These are phyloP conservation scores for Cutaneotrichosporon sp. DNA, from an alignment of 1,284 basidiomycete genomes.

Conservation along the genomic window DNA sequence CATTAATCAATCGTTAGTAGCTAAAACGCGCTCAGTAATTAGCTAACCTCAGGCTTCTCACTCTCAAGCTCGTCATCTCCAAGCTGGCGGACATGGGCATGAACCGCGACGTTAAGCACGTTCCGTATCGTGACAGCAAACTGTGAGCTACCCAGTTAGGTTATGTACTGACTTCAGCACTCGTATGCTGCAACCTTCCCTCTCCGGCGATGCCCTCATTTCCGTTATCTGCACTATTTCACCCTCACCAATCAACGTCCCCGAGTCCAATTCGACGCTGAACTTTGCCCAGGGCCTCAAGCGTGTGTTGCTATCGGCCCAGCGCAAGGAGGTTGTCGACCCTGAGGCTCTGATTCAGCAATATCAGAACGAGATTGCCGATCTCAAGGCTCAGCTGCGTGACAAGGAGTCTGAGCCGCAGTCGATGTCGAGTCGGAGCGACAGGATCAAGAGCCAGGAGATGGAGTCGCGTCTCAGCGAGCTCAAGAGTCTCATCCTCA, in stretches of 20 bases:
- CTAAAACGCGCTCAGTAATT: too few relatives aligned
- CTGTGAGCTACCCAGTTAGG: constrained; percentile 28
- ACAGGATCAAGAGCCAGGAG: constrained; percentile 58
- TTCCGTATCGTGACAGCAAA: constrained; percentile 95
- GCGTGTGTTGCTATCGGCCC: constrained; percentile 65
- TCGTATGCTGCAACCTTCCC: constrained; percentile 86
- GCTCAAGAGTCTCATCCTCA: constrained; percentile 78
- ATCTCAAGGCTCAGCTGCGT: constrained; percentile 53
- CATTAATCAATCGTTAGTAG: constrained; percentile 52
- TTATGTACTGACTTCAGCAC: constrained; percentile 54
- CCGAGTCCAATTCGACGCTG: constrained; percentile 76
- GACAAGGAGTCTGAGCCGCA: constrained; percentile 53
- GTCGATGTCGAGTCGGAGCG: constrained; percentile 54
- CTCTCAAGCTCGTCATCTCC: constrained; percentile 81
- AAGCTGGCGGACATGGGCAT: constrained; percentile 80
- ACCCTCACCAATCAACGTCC: constrained; percentile 63
- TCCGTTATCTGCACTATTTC: constrained; percentile 96
- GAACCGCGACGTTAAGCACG: constrained; percentile 75
- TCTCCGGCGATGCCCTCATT: constrained; percentile 90
- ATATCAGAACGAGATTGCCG: constrained; percentile 85
- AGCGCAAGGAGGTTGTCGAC: constrained; percentile 88
- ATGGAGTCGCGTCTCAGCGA: constrained; percentile 75
- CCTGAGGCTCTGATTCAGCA: constrained; percentile 81
- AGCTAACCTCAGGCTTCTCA: constrained; percentile 55
- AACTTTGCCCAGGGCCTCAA: constrained; percentile 65